A percentile compares a stretch with the other conserved stretches of the same genome.
phyloP scores from a whole-genome alignment of 2,329 filamentous ascomycete genomes.

The Penicillium occitanis region DNA sequence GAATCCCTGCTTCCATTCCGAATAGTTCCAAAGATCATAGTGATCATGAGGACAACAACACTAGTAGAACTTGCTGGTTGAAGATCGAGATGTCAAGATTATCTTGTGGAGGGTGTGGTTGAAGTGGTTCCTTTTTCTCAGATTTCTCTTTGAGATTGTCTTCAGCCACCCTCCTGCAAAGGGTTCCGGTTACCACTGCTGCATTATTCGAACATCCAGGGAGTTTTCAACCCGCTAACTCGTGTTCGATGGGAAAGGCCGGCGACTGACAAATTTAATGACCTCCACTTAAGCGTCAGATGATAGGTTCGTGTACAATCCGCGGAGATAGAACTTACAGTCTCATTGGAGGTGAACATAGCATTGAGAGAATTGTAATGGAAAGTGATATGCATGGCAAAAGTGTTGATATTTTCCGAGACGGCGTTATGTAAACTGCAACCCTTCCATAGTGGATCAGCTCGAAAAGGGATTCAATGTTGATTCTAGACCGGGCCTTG shows the following conservation, averaged over 20 bases:
- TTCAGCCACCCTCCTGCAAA: conserved; percentile 1
- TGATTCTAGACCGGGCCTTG: neutral
- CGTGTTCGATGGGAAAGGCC: neutral
- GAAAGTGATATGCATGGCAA: neutral
- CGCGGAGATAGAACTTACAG: neutral
- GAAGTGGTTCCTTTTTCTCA: neutral
- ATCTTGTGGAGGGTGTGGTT: neutral
- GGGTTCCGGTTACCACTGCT: neutral
- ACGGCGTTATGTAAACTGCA: neutral
- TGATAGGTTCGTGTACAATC: neutral
- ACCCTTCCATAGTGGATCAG: neutral
- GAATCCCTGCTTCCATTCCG: neutral
- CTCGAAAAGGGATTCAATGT: neutral
- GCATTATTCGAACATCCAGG: neutral
- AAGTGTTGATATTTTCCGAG: neutral
- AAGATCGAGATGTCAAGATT: neutral
- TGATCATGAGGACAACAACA: neutral
- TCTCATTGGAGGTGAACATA: neutral
- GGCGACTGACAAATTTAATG: neutral
- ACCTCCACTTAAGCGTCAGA: neutral
- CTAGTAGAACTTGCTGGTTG: neutral
- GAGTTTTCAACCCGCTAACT: neutral
- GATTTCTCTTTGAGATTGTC: neutral
- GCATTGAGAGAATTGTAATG: neutral
- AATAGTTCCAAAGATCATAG: neutral